Evolutionary conservation across 441 rosid species (phyloP), one percentile per base, ranked within the genome.

Genomic region (Pelargonium cotyledonis): DNA sequence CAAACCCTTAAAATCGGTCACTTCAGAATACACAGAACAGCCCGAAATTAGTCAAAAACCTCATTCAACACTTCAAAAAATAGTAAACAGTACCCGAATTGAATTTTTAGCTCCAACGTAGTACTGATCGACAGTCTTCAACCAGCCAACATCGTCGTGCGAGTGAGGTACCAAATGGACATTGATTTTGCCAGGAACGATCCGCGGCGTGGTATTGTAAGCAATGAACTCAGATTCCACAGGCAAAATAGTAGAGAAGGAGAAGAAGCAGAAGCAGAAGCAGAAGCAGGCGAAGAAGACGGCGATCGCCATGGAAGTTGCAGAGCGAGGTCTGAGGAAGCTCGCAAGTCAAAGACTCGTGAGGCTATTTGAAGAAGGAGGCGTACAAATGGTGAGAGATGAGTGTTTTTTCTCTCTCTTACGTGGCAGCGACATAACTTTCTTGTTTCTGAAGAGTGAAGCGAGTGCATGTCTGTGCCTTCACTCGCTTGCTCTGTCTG

Each of bases 81-180:
- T 6, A 47, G 63, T 1, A 3, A 21, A 43, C 23, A 61, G 47
- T 66, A 88, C 94, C 80, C 91, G 78, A 78, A 88, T 88, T 58
- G 94, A 78, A 79, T 91, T 91, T 68, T 91, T 91, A 70, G 88
- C 85, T 2, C 92, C 92, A 53, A 84, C 85, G 66, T 72, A 87
- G 86, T 87, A 87, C 86, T 87, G 92, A 18, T 87, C 89, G 70
- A 87, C 40, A 1, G 40, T 35, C 85, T 87, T 87, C 67, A 87
- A 75, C 92, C 92, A 87, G 5, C 92, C 92, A 21, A 87, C 92
- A 63, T 87, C 92, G 51, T 87, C 92, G 76, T 87, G 92, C 29
- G 92, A 79, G 84, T 85, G 89, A 71, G 92, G 92, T 21, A 87
- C 85, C 81, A 87, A 80, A 73, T 87, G 92, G 72, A 87, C 92